A percentile compares a stretch with the other conserved stretches of the same genome.
phyloP scores from a whole-genome alignment of 1,284 basidiomycete species.

The Microbotryomycetes sp. region DNA sequence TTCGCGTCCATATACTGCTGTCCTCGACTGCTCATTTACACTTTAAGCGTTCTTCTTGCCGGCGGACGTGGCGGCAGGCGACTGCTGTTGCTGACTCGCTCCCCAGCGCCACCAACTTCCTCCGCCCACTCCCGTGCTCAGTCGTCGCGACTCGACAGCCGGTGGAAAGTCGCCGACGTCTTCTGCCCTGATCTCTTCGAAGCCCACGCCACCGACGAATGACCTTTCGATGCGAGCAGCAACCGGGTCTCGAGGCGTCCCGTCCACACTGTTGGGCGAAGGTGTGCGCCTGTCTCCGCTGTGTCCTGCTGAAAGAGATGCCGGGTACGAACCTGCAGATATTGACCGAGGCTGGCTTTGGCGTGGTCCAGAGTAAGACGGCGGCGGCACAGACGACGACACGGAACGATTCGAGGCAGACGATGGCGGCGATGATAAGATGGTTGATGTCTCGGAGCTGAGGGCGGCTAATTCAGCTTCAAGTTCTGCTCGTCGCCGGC shows the following conservation, averaged over 20 bases:
- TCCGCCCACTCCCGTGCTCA: background rate
- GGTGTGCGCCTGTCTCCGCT: background rate
- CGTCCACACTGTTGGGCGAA: background rate
- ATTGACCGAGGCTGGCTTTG: background rate
- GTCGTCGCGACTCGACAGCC: background rate
- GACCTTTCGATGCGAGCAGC: constrained; percentile 6
- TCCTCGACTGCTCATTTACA: no score
- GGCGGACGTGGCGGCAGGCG: no score
- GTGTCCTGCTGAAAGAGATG: background rate
- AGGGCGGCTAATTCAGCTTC: constrained; percentile 55
- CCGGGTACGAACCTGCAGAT: background rate
- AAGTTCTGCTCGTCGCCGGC: constrained; percentile 47
- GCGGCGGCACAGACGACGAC: background rate
- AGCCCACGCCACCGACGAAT: constrained; percentile 8
- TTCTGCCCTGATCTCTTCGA: constrained; percentile 13
- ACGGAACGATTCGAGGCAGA: background rate
- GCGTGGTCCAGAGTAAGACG: background rate
- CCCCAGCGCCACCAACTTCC: background rate
- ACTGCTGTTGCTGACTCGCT: background rate
- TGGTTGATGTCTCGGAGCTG: constrained; percentile 8
- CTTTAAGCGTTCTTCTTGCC: no score
- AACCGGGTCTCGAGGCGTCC: constrained; percentile 7
- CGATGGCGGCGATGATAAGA: background rate
- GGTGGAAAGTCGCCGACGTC: background rate
- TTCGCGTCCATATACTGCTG: no score